Conservation (phyloP, 192 early-diverging fungal species). For the Hyaloraphidium curvatum region DNA sequence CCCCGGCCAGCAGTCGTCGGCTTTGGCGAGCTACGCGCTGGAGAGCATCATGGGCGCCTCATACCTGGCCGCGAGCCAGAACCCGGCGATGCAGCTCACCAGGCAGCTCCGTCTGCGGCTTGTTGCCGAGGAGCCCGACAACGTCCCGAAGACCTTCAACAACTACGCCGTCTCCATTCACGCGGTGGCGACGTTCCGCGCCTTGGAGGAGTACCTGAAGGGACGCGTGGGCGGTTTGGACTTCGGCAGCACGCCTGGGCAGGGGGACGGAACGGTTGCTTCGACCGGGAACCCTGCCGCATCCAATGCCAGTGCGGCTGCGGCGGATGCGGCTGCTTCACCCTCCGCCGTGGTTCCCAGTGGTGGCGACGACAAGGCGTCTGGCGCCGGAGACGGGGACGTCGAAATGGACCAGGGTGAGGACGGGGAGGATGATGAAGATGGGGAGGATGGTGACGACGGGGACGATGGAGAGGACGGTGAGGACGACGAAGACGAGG, state of each 20-base stretch:
- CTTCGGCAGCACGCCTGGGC: too few species aligned
- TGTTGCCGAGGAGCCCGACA: constrained; percentile 21
- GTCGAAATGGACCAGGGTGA: constrained; percentile 11
- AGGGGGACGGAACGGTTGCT: too few species aligned
- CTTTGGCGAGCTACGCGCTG: too few species aligned
- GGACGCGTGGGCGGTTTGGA: constrained; percentile 24
- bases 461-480: too few species aligned
- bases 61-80: constrained; percentile 10
- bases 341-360: background rate
- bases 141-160: constrained; percentile 24
- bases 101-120: constrained; percentile 54
- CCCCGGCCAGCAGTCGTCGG: background rate
- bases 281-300: background rate
- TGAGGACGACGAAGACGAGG: constrained; percentile 9
- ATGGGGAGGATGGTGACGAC: constrained; percentile 8
- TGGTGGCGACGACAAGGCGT: constrained; percentile 11
- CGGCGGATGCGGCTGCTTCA: background rate
- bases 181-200: constrained; percentile 63
- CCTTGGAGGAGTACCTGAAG: constrained; percentile 61
- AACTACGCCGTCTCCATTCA: constrained; percentile 57
- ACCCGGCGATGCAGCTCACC: constrained; percentile 42
- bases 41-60: background rate
- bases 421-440: constrained; percentile 14
- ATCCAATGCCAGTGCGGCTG: background rate
- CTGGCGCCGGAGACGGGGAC: constrained; percentile 9